These are phyloP conservation scores for Xylaria scruposa DNA, from an alignment of 495 filamentous ascomycete species.

Conservation along the genomic window DNA sequence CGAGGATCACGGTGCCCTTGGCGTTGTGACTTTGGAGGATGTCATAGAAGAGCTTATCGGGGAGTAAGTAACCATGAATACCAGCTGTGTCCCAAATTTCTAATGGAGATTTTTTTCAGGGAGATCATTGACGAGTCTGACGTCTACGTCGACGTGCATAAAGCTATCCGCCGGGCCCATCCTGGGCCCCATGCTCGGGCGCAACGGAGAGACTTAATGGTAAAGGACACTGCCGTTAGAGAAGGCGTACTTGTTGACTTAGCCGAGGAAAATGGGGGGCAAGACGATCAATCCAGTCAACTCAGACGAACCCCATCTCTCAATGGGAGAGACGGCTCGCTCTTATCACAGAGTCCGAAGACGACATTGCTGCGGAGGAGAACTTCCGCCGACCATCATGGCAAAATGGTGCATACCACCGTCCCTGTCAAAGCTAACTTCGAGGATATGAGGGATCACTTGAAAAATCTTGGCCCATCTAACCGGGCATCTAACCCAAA, in stretches of 20 bases:
- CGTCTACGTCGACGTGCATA: slow-evolving; percentile 95
- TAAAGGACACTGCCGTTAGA: slow-evolving; percentile 46
- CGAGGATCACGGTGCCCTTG: slow-evolving; percentile 84
- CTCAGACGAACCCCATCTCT: slow-evolving; percentile 27
- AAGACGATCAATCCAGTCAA: slow-evolving; percentile 2
- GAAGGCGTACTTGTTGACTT: slow-evolving; percentile 36
- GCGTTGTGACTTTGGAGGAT: slow-evolving; percentile 95
- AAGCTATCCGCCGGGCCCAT: slow-evolving; percentile 81
- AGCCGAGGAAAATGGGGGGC: slow-evolving; percentile 28
- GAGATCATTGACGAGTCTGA: slow-evolving; percentile 87
- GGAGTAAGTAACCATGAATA: slow-evolving; percentile 67
- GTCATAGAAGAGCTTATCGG: slow-evolving; percentile 98
- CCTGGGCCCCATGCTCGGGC: slow-evolving; percentile 54
- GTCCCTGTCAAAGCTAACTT: slow-evolving; percentile 59
- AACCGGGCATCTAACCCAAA: slow-evolving; percentile 87
- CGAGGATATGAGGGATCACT: slow-evolving; percentile 77
- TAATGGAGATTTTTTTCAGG: slow-evolving; percentile 48
- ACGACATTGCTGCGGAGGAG: slow-evolving; percentile 62
- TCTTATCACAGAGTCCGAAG: slow-evolving; percentile 47
- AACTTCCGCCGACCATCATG: slow-evolving; percentile 57
- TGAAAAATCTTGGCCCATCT: slow-evolving; percentile 90
- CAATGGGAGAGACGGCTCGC: slow-evolving; percentile 38
- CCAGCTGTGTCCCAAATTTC: background rate
- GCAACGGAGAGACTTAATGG: slow-evolving; percentile 65
- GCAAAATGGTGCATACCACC: slow-evolving; percentile 44